Conservation (phyloP, 768 basidiomycete genomes). For the Amylocystis lapponica region DNA sequence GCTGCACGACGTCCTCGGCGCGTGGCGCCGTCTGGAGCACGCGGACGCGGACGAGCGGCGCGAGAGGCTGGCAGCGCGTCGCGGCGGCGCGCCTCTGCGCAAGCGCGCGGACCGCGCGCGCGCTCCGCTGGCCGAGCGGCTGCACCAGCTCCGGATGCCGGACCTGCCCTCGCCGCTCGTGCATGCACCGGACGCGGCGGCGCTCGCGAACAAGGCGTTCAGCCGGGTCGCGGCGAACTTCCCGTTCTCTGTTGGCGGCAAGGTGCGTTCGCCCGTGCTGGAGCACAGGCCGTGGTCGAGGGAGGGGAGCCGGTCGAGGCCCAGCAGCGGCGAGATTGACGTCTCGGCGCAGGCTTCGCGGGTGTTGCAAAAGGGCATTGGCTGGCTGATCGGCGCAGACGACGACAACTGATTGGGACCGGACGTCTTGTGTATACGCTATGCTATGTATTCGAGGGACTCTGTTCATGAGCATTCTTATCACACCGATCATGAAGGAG, state of each 20-base stretch:
- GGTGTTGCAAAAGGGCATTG: constrained; percentile 84
- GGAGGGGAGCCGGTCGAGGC: constrained; percentile 23
- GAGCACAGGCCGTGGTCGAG: constrained; percentile 37
- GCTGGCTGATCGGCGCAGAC: constrained; percentile 93
- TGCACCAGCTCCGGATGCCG: constrained; percentile 65
- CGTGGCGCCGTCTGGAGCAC: constrained; percentile 73
- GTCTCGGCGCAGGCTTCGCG: constrained; percentile 71
- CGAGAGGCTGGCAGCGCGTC: constrained; percentile 32
- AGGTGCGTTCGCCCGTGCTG: constrained; percentile 20
- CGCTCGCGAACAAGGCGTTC: constrained; percentile 75
- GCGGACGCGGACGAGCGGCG: constrained; percentile 52
- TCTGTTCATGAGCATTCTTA: too few species aligned
- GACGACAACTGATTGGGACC: constrained; percentile 33
- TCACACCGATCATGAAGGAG: too few species aligned
- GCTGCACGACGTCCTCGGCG: constrained; percentile 67
- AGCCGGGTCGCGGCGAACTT: constrained; percentile 70
- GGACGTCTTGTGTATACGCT: too few species aligned
- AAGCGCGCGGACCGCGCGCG: constrained; percentile 3
- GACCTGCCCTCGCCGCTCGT: constrained; percentile 64
- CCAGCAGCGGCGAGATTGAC: constrained; percentile 47
- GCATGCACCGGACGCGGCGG: constrained; percentile 73
- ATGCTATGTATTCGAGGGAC: too few species aligned
- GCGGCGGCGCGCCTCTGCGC: constrained; percentile 6
- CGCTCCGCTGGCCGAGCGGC: constrained; percentile 49
- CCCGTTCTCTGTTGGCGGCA: constrained; percentile 52